phyloP scores from a whole-genome alignment of 495 filamentous ascomycete genomes.

The Podospora fimiseda region DNA sequence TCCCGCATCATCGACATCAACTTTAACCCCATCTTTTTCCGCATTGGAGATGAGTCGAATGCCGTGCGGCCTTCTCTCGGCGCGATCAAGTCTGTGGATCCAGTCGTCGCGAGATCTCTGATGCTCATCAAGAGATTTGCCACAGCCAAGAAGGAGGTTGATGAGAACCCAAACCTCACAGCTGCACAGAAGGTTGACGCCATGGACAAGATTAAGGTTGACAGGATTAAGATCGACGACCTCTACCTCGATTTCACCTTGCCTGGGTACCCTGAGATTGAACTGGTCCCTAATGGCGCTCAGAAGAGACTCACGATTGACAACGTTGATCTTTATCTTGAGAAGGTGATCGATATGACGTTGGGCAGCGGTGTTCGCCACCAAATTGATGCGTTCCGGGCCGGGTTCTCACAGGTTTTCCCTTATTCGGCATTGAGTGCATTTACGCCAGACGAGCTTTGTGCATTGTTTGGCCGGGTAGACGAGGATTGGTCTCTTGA shows the following conservation, averaged over 20 bases:
- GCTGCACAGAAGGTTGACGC: conserved; percentile 63
- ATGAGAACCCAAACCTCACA: conserved; percentile 57
- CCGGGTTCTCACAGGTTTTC: conserved; percentile 94
- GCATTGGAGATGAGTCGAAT: conserved; percentile 69
- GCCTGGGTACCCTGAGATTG: conserved; percentile 86
- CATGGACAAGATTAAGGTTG: conserved; percentile 59
- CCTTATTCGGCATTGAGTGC: conserved; percentile 86
- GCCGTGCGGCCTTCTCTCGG: conserved; percentile 80
- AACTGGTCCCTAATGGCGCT: conserved; percentile 68
- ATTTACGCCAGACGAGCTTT: conserved; percentile 95
- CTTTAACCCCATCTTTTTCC: conserved; percentile 97
- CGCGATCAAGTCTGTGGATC: conserved; percentile 86
- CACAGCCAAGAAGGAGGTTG: conserved; percentile 71
- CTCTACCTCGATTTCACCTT: conserved; percentile 89
- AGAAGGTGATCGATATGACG: conserved; percentile 87
- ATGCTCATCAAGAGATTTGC: conserved; percentile 85
- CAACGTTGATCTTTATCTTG: conserved; percentile 81
- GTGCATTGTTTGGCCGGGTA: conserved; percentile 87
- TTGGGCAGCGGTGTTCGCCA: conserved; percentile 77
- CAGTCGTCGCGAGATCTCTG: conserved; percentile 76
- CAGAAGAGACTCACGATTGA: conserved; percentile 74
- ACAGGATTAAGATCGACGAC: conserved; percentile 75
- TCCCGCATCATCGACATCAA: conserved; percentile 97
- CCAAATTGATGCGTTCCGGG: conserved; percentile 86
- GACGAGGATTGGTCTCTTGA: conserved; percentile 98